Percentiles rank a stretch among this genome's conserved stretches.
Evolutionary conservation across 306 rosid genomes (phyloP).

Genomic region (Quercus ilex): DNA sequence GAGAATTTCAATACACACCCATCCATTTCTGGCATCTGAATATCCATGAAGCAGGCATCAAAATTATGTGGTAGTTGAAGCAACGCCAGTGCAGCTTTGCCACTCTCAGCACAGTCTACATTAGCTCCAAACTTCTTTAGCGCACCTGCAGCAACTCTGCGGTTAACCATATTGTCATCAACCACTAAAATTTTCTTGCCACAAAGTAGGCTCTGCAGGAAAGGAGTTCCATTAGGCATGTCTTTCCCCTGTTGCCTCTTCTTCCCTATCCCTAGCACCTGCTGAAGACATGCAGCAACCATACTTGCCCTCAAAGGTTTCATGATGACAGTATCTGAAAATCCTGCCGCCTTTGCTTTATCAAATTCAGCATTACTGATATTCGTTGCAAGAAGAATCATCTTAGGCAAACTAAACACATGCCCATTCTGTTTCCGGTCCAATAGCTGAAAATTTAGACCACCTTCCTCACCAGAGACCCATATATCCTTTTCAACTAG

Average conservation of each 20-base stretch:
- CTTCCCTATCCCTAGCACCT: constrained; percentile 77
- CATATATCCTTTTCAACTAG: constrained; percentile 88
- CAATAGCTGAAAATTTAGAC: constrained; percentile 38
- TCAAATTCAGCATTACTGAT: constrained; percentile 60
- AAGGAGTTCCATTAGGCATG: constrained; percentile 54
- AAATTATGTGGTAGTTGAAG: constrained; percentile 82
- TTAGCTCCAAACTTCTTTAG: constrained; percentile 84
- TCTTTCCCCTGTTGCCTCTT: constrained; percentile 63
- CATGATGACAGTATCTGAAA: constrained; percentile 90
- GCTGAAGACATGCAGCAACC: constrained; percentile 99
- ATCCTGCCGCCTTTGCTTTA: constrained; percentile 69
- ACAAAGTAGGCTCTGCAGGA: constrained; percentile 59
- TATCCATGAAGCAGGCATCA: constrained; percentile 99
- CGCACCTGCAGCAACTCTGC: constrained; percentile 97
- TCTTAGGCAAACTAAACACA: constrained; percentile 53
- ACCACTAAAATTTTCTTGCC: constrained; percentile 90
- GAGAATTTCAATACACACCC: constrained; percentile 43
- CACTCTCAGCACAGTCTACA: constrained; percentile 83
- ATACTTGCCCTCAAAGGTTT: constrained; percentile 93
- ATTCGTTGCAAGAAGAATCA: constrained; percentile 87
- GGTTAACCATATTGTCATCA: constrained; percentile 83
- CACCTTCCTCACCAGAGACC: constrained; percentile 66
- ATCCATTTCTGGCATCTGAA: constrained; percentile 99
- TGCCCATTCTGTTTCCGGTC: constrained; percentile 76
- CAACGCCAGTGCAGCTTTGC: constrained; percentile 77